A percentile compares a stretch with the other conserved stretches of the same genome.
phyloP scores from a whole-genome alignment of 1,139 yeast species.

The Protomyces inouyei region DNA sequence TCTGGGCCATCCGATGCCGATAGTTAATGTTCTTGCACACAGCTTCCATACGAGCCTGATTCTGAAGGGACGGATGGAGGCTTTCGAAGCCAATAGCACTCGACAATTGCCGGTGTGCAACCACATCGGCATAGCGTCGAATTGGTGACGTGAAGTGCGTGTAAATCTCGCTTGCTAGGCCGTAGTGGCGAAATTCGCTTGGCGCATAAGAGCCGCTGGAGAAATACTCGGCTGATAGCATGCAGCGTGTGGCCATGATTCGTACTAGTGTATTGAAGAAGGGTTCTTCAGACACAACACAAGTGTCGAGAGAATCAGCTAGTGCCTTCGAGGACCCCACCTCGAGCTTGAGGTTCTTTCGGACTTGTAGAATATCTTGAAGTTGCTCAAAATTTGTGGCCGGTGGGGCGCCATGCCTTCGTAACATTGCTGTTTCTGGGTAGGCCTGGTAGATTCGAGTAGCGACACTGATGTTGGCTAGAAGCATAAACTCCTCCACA shows the following conservation, averaged over 20 bases:
- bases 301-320: constrained; percentile 88
- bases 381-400: constrained; percentile 82
- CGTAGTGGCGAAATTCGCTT: constrained; percentile 95
- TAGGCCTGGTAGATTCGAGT: constrained; percentile 83
- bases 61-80: constrained; percentile 75
- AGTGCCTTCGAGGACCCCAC: constrained; percentile 83
- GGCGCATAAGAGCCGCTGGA: constrained; percentile 88
- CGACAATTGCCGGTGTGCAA: constrained; percentile 94
- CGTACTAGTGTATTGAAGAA: constrained; percentile 91
- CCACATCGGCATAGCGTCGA: constrained; percentile 95
- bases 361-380: constrained; percentile 81
- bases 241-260: constrained; percentile 96
- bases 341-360: constrained; percentile 67
- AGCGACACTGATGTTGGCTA: constrained; percentile 95
- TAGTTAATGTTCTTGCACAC: constrained; percentile 85
- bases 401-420: constrained; percentile 95
- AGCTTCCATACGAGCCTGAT: constrained; percentile 81
- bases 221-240: constrained; percentile 99
- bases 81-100: constrained; percentile 94
- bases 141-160: constrained; percentile 99
- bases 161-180: constrained; percentile 93
- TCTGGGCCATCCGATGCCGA: constrained; percentile 96
- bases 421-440: constrained; percentile 97
- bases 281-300: constrained; percentile 74
- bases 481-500: constrained; percentile 97